These are phyloP conservation scores for Boletus eberwhitei DNA, from an alignment of 768 basidiomycete species.

Conservation along the genomic window DNA sequence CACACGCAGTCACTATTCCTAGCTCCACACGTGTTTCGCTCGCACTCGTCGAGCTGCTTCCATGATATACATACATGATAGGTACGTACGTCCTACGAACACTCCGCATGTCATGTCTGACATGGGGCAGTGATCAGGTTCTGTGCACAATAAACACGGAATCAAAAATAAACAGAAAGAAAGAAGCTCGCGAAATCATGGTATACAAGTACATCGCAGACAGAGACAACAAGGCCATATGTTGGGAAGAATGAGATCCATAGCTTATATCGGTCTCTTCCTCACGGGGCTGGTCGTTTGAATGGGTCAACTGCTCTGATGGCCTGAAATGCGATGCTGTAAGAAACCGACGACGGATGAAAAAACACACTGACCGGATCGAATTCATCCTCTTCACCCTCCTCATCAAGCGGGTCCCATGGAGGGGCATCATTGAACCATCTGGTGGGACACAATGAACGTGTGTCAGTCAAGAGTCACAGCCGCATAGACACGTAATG, in stretches of 20 bases:
- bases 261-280: background rate
- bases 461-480: background rate
- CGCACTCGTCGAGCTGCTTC: no score
- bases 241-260: background rate
- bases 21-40: no score
- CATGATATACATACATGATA: no score
- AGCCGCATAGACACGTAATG: background rate
- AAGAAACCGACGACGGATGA: background rate
- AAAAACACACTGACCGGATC: conserved; percentile 10
- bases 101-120: no score
- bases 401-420: conserved; percentile 28
- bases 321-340: conserved; percentile 1
- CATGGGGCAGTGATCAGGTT: no score
- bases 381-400: conserved; percentile 21
- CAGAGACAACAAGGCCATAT: background rate
- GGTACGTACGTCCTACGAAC: no score
- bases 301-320: conserved; percentile 11
- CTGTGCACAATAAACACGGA: no score
- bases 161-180: no score
- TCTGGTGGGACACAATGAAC: conserved; percentile 3
- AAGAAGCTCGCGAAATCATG: no score
- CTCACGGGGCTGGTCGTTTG: background rate
- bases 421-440: conserved; percentile 18
- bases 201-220: background rate
- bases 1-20: no score